phyloP scores from a whole-genome alignment of 345 rosid genomes.

The Melaleuca alternifolia region DNA sequence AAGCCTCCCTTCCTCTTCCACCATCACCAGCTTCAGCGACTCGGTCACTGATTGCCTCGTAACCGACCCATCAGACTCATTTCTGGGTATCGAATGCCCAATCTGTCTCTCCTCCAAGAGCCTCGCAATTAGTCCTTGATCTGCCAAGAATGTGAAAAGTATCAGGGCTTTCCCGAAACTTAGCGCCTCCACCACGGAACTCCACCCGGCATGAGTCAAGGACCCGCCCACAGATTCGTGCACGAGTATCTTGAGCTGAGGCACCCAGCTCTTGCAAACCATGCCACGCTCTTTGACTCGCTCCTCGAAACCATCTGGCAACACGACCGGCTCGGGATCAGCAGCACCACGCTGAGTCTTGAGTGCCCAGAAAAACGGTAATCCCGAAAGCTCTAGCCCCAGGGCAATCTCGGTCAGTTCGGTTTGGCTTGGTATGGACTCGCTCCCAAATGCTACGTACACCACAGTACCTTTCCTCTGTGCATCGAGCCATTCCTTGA shows the following conservation, averaged over 20 bases:
- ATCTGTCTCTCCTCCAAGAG: constrained; percentile 12
- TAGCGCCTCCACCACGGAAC: constrained; percentile 14
- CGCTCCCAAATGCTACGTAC: constrained; percentile 26
- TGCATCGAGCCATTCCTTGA: constrained; percentile 21
- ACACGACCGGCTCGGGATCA: constrained; percentile 5
- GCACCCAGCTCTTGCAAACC: constrained; percentile 29
- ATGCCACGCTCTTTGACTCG: constrained; percentile 16
- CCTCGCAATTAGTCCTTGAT: constrained; percentile 25
- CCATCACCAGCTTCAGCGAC: constrained; percentile 18
- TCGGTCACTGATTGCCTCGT: constrained; percentile 12
- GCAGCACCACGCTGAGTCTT: background rate
- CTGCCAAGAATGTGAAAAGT: background rate
- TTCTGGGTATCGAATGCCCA: constrained; percentile 2
- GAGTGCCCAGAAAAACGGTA: constrained; percentile 30
- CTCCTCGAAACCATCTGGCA: constrained; percentile 23
- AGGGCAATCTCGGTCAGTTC: constrained; percentile 18
- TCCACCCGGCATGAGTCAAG: constrained; percentile 25
- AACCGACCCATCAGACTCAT: constrained; percentile 16
- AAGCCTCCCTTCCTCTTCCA: constrained; percentile 18
- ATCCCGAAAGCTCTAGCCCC: constrained; percentile 21
- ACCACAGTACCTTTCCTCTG: constrained; percentile 5
- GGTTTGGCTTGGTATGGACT: constrained; percentile 18
- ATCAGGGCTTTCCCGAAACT: constrained; percentile 3
- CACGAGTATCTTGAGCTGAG: constrained; percentile 18
- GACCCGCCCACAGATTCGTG: constrained; percentile 27